phyloP scores from a whole-genome alignment of 805 yeast genomes.

The Ogataea zsoltii region DNA sequence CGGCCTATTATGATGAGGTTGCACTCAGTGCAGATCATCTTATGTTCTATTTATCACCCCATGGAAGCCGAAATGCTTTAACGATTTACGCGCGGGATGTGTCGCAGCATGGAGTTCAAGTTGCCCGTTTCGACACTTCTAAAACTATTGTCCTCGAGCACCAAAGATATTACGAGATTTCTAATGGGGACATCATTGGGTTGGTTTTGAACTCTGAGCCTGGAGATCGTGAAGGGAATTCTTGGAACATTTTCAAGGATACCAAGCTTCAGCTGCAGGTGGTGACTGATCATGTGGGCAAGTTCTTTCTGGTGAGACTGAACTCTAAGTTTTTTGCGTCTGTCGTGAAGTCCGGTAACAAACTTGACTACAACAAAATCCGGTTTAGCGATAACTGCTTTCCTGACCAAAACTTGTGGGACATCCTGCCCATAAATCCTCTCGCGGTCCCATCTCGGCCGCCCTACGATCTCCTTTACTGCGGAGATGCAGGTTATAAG shows the following conservation, averaged over 20 bases:
- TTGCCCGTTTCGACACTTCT: constrained; percentile 1
- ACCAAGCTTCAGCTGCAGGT: constrained; percentile 28
- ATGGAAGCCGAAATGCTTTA: neutral
- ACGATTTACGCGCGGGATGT: constrained; percentile 12
- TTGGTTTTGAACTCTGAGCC: constrained; percentile 14
- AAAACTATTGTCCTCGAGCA: constrained; percentile 3
- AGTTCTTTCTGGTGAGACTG: constrained; percentile 17
- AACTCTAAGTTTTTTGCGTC: constrained; percentile 9
- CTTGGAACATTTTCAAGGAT: constrained; percentile 19
- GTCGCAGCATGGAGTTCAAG: constrained; percentile 23
- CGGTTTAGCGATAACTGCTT: too few relatives aligned
- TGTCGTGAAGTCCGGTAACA: neutral
- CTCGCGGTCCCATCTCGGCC: too few relatives aligned
- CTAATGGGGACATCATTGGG: constrained; percentile 26
- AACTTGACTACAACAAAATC: too few relatives aligned
- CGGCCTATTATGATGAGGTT: constrained; percentile 23
- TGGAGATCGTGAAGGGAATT: neutral
- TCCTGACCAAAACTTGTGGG: too few relatives aligned
- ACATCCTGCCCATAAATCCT: too few relatives aligned
- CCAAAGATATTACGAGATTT: neutral
- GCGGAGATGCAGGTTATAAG: neutral
- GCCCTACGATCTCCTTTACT: neutral
- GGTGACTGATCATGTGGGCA: constrained; percentile 13
- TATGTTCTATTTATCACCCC: constrained; percentile 9
- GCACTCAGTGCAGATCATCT: constrained; percentile 30